phyloP scores from a whole-genome alignment of 2,329 filamentous ascomycete genomes.

The Fusarium beomiforme region DNA sequence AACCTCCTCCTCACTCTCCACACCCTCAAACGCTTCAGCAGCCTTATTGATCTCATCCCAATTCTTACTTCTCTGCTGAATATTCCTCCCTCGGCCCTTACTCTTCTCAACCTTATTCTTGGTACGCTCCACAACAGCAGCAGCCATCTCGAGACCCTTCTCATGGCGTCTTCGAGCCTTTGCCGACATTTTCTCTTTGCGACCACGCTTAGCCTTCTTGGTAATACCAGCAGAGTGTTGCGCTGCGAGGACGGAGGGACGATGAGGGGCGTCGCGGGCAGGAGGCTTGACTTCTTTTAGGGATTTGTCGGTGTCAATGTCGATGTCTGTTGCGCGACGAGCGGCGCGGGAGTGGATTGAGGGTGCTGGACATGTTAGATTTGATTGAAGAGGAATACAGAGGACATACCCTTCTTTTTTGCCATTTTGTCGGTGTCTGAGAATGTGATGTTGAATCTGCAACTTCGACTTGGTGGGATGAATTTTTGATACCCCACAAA shows the following conservation, averaged over 20 bases:
- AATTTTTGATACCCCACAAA: constrained; percentile 45
- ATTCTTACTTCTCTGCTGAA: constrained; percentile 61
- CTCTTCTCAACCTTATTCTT: constrained; percentile 66
- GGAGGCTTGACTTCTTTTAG: constrained; percentile 69
- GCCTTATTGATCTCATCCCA: constrained; percentile 69
- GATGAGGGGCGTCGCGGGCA: constrained; percentile 50
- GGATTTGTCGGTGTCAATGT: constrained; percentile 77
- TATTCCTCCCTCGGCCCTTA: constrained; percentile 57
- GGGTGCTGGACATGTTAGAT: constrained; percentile 55
- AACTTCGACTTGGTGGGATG: constrained; percentile 35
- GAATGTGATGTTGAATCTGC: constrained; percentile 28
- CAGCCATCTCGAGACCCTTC: constrained; percentile 67
- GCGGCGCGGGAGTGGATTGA: constrained; percentile 80
- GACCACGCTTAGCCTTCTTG: constrained; percentile 70
- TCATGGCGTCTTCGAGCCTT: constrained; percentile 67
- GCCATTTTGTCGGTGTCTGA: constrained; percentile 42
- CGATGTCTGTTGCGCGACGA: constrained; percentile 75
- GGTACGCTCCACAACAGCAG: constrained; percentile 68
- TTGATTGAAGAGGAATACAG: fast-evolving
- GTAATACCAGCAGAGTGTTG: constrained; percentile 73
- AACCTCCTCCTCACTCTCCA: constrained; percentile 22
- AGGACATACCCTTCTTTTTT: constrained; percentile 44
- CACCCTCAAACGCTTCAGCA: constrained; percentile 26
- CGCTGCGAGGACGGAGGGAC: constrained; percentile 75
- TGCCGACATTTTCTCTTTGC: constrained; percentile 64